Evolutionary conservation across 768 basidiomycete genomes (phyloP), one percentile per base, ranked within the genome.

Genomic region (Phylloporus sp.): DNA sequence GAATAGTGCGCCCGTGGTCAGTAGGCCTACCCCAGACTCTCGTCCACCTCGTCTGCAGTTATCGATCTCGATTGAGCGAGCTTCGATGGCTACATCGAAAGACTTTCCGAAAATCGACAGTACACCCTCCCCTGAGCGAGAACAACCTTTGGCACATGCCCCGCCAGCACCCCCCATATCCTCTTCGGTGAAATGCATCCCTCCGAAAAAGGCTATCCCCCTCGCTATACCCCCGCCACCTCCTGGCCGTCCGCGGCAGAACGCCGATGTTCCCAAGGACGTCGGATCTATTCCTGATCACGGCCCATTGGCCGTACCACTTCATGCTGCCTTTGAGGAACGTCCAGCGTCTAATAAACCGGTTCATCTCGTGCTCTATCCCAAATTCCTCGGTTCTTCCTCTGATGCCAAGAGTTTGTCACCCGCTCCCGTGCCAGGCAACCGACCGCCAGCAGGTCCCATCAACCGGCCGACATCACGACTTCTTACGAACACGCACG

Each of bases 51-150:
- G 55, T 32, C 71, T 72, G 9, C 58, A 60, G 24, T 59, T 80
- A 54, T 67, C 69, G 10, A 72, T 82, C 48, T 71, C 71, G 4
- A 65, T 74, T n/a, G 67, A 71, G 24, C 65, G 58, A 44, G 67
- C 74, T 15, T 61, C 69, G n/a, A 56, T 51, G 5, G 48, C 62
- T 5, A 63, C 56, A 17, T 49, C 48, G 3, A 55, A 43, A 17
- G 46, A 53, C 50, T 53, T 69, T 1, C 68, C 67, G 9, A 56
- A 49, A 28, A 52, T 69, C 27, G 71, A 69, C 24, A 43, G 31
- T 24, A 54, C 48, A n/a, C 49, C 67, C 27, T 57, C 52, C 17
- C 54, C 64, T 10, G 55, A 50, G 17, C 53, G 32, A 28, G 56
- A 59, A 23, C 60, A 55, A 38, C 63, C 65, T 18, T n/a, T n/a